Conservation (phyloP, 2,329 filamentous ascomycete genomes). For the Trichoderma sp. region DNA sequence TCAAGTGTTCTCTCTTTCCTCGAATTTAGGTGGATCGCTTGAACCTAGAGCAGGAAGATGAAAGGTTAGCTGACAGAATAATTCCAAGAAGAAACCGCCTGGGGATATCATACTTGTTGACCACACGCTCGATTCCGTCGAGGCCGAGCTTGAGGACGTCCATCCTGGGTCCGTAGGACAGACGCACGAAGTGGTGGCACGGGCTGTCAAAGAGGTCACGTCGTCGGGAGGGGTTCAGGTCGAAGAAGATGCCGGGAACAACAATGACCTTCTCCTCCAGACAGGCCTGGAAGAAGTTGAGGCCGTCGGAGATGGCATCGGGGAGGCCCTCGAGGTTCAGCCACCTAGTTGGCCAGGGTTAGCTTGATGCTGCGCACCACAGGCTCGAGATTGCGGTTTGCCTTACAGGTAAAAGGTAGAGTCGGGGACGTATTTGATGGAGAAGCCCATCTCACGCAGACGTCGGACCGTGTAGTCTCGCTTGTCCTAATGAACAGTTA, state of each 20-base stretch:
- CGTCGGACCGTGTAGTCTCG: slow-evolving; percentile 85
- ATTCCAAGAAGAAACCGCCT: background rate
- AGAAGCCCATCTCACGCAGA: slow-evolving; percentile 83
- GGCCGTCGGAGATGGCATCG: slow-evolving; percentile 81
- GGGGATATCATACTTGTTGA: slow-evolving; percentile 63
- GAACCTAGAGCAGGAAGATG: slow-evolving; percentile 29
- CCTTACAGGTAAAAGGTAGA: slow-evolving; percentile 89
- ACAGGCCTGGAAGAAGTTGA: slow-evolving; percentile 97
- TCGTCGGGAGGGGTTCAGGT: slow-evolving; percentile 86
- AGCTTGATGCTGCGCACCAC: background rate
- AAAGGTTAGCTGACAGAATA: slow-evolving; percentile 22
- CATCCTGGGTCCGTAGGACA: slow-evolving; percentile 83
- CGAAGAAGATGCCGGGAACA: slow-evolving; percentile 97
- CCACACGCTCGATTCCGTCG: slow-evolving; percentile 81
- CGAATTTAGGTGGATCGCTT: slow-evolving; percentile 28
- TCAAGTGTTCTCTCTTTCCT: background rate
- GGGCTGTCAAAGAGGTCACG: slow-evolving; percentile 92
- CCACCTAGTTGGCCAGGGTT: slow-evolving; percentile 43
- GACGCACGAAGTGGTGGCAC: slow-evolving; percentile 87
- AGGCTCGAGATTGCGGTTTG: background rate
- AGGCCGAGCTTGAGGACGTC: slow-evolving; percentile 76
- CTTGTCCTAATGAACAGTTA: slow-evolving; percentile 63
- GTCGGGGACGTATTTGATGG: slow-evolving; percentile 80
- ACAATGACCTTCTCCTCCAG: slow-evolving; percentile 94
- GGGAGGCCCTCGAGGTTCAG: slow-evolving; percentile 69